Conservation (phyloP, 768 basidiomycete species). For the Tricholoma sp. region DNA sequence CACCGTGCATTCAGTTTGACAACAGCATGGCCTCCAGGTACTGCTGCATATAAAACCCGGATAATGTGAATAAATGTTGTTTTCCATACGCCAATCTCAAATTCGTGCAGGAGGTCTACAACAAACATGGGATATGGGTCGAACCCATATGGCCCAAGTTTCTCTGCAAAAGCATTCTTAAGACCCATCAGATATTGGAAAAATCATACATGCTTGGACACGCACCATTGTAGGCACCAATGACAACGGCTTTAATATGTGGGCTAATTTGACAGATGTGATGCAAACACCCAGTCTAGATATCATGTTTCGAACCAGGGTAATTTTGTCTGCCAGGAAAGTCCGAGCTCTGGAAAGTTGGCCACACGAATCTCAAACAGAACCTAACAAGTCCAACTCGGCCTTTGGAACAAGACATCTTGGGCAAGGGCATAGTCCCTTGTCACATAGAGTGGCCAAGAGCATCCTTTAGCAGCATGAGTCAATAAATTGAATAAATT, state of each 20-base stretch:
- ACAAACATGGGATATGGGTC: conserved; percentile 22
- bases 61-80: conserved; percentile 26
- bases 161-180: conserved; percentile 25
- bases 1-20: background rate
- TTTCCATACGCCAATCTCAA: conserved; percentile 33
- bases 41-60: conserved; percentile 18
- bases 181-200: background rate
- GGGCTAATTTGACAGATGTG: background rate
- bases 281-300: background rate
- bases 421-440: background rate
- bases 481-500: no score
- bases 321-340: background rate
- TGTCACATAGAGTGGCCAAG: background rate
- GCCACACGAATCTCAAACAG: no score
- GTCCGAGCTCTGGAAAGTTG: no score
- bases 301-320: background rate
- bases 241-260: conserved; percentile 13
- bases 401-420: no score
- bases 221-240: conserved; percentile 17
- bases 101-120: conserved; percentile 29
- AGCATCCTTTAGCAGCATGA: background rate
- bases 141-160: conserved; percentile 14
- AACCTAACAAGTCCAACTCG: no score
- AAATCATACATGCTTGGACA: background rate
- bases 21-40: background rate